Base-by-base conservation (phyloP, 257 asterid genomes). In the Ehretia macrophylla region DNA sequence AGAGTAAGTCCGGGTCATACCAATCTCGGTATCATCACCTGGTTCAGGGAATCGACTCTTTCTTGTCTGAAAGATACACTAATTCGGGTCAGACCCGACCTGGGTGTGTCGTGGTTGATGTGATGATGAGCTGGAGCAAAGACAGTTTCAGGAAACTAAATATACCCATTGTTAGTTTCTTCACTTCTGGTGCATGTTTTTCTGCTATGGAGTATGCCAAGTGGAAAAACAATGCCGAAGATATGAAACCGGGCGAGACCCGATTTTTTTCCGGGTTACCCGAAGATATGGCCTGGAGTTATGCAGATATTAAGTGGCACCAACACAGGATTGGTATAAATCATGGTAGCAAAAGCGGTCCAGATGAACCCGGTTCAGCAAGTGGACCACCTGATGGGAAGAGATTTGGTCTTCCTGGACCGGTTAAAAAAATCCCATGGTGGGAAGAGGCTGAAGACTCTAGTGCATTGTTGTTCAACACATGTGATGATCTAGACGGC, bases 91-190 rank as follows among this genome's bases (percentile, higher is more conserved):
- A 12, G 64, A 27, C 21, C 65, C 68, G 71, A 55, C 85, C 87
- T 51, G 62, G 67, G 23, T 83, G 85, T 53, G 93, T 74, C 4
- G 83, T 85, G 50, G 63, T 85, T 63, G 97, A 88, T 52, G 79
- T 80, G 44, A 80, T 88, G 97, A 85, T 85, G 88, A 73, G 83
- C 61, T 79, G 86, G 90, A 82, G 86, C 70, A 75, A 72, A 11
- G 82, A 78, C n/a, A 66, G 80, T 1, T 88, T 88, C 62, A 58
- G 8, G 55, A 83, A 60, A 51, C 75, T 68, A 35, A 71, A 57
- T 0, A 64, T 85, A 19, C 94, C 85, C 5, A 12, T 63, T 4
- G 90, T 72, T 4, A 57, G 78, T 3, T 85, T 85, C 74, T 73
- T 82, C 64, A 74, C 95, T 10, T 83, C 85, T 8, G 90, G 95